Evolutionary conservation across 352 stramenopile genomes (phyloP), one percentile per base, ranked within the genome.

Genomic region (Lagenidium giganteum): DNA sequence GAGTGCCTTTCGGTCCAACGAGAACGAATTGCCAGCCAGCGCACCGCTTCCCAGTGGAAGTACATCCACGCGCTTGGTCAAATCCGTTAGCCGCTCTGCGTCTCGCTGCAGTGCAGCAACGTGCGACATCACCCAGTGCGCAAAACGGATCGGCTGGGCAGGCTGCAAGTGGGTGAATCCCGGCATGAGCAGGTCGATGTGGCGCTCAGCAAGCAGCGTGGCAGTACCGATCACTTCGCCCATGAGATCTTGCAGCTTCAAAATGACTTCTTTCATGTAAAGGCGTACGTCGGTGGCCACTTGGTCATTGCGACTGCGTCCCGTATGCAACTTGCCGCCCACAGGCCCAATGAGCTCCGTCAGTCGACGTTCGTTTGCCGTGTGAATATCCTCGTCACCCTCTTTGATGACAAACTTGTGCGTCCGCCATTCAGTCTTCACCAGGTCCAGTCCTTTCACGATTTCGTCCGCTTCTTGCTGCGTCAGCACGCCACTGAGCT

Each of bases 311-410:
- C 89, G 85, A 42, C 85, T 96, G 51, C 91, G 77, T 7, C 89
- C 87, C 1, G 96, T 99, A 75, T 99, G 96, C 29, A 99, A 66
- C 63, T 99, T 99, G 53, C 96, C 96, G 33, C 94, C 96, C 25
- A 96, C 81, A n/a, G 78, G 67, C 34, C 96, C 96, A 42, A 99
- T 88, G 38, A 99, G 70, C 75, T 99, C 96, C 0, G 95, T 99
- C 12, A 99, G 77, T 7, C 96, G 87, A 41, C 96, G 90, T 65
- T 99, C 96, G 63, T 99, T 99, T 33, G 96, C 96, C 33, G 96
- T 99, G 72, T 99, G 96, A 60, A 99, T 99, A 70, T 99, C 96
- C 68, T 99, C 96, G 65, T 99, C 96, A 32, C 92, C 90, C 8
- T 90, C 62, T 51, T 98, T 95, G 13, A 95, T 55, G 46, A 88